These are phyloP conservation scores for Candida yuanshanica DNA, from an alignment of 805 yeast species.

Conservation along the genomic window DNA sequence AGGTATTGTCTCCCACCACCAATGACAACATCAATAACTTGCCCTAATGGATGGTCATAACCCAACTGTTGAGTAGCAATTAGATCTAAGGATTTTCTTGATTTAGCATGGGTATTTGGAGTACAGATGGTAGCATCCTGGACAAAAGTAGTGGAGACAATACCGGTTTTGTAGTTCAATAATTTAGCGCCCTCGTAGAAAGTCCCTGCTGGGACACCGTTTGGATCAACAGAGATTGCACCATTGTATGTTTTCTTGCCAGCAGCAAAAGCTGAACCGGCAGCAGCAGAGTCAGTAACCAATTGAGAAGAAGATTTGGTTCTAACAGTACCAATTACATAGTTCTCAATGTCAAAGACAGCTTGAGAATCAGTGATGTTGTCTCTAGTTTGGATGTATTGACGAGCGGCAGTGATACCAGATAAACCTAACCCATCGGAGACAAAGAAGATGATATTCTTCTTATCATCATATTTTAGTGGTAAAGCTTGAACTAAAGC, in stretches of 20 bases:
- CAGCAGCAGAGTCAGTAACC: conserved; percentile 93
- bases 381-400: conserved; percentile 56
- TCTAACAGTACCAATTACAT: conserved; percentile 77
- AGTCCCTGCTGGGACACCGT: conserved; percentile 71
- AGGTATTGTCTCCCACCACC: conserved; percentile 92
- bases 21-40: conserved; percentile 72
- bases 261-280: conserved; percentile 89
- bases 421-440: conserved; percentile 94
- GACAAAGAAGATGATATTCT: conserved; percentile 80
- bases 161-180: conserved; percentile 74
- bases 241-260: conserved; percentile 82
- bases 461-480: conserved; percentile 36
- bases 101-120: conserved; percentile 72
- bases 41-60: conserved; percentile 62
- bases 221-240: conserved; percentile 79
- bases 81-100: conserved; percentile 67
- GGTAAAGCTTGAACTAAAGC: conserved; percentile 21
- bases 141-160: conserved; percentile 85
- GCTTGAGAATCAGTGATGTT: conserved; percentile 44
- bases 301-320: conserved; percentile 71
- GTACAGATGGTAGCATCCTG: conserved; percentile 95
- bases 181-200: conserved; percentile 82
- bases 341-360: conserved; percentile 54
- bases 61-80: conserved; percentile 88
- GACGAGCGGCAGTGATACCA: conserved; percentile 71